Base-by-base conservation (phyloP, 2,329 filamentous ascomycete genomes). In the Ceratocystis colombiana region DNA sequence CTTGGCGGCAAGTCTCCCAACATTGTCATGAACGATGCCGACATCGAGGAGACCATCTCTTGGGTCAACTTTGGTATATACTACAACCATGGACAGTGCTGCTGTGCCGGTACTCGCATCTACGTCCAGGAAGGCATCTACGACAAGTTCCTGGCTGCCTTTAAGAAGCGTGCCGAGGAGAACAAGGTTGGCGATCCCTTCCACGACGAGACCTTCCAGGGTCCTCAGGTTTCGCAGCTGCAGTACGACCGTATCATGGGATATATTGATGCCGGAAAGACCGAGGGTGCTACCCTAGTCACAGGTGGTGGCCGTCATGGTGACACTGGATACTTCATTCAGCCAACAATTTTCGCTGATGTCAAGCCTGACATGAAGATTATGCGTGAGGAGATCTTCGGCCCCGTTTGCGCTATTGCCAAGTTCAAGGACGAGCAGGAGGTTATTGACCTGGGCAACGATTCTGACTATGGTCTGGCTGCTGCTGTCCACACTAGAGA, bases 1-100 rank as follows among this genome's bases (percentile, higher is more conserved):
- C 82, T 86, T 0, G 86, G 86, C n/a, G 86, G 86, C 61, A 88
- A 88, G 73, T 84, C 80, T 0, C 85, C 86, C 0, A 78, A 84
- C 17, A 73, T 88, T 20, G 77, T 88, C 4, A 88, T 88, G 67
- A 81, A 82, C 2, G 86, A 88, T 70, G 85, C 84, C 7, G 79
- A 88, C 69, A 70, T 88, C 37, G 84, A 85, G 4, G 81, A 83
- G 70, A 83, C 85, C 1, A 84, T 87, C 50, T 86, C 84, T 5
- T 72, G 75, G 48, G 76, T 77, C 1, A 72, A 74, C 69, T 69
- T 70, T 69, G 77, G 78, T 30, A 78, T 86, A 63, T 77, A 80
- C 67, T 76, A 75, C 68, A 79, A 84, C 71, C 80, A 79, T 64
- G 83, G 84, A 0, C 84, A 87, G 70, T 78, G 80, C 1, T 87